A percentile compares a stretch with the other conserved stretches of the same genome.
Conservation (phyloP, 2,329 filamentous ascomycete species). For the Fusarium sp. region DNA sequence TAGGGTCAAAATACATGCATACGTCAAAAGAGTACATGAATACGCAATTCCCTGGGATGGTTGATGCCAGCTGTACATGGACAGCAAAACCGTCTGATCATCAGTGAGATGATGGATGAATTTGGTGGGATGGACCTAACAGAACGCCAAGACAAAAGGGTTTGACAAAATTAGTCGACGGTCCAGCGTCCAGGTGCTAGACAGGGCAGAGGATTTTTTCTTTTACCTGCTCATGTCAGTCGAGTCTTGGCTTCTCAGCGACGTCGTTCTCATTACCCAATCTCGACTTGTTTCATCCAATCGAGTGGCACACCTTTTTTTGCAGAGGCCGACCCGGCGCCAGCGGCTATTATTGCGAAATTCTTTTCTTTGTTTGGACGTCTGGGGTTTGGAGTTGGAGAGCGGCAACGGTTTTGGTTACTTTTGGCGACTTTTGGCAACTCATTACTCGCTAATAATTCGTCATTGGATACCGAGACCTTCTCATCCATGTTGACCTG, state of each 20-base stretch:
- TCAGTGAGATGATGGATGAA: conserved; percentile 28
- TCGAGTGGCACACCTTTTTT: conserved; percentile 45
- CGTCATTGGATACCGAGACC: conserved; percentile 30
- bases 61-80: not conserved
- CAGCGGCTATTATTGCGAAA: conserved; percentile 32
- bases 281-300: conserved; percentile 50
- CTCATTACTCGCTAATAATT: conserved; percentile 35
- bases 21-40: conserved; percentile 33
- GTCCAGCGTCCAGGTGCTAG: conserved; percentile 22
- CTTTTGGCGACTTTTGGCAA: conserved; percentile 5
- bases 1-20: conserved; percentile 3
- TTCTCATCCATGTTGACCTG: conserved; percentile 9
- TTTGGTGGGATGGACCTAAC: conserved; percentile 16
- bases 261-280: conserved; percentile 57
- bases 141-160: conserved; percentile 7
- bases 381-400: conserved; percentile 2
- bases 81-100: conserved; percentile 25
- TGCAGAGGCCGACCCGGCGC: conserved; percentile 41
- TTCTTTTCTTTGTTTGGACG: conserved; percentile 39
- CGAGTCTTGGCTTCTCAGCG: conserved; percentile 43
- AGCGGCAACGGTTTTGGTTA: conserved; percentile 28
- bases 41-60: conserved; percentile 20
- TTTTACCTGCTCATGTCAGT: conserved; percentile 2
- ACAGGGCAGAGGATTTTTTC: conserved; percentile 28
- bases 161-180: conserved; percentile 33